Evolutionary conservation across 164 flowering plant species (phyloP), one percentile per base, ranked within the genome.

Genomic region (Dillenia turbinata): DNA sequence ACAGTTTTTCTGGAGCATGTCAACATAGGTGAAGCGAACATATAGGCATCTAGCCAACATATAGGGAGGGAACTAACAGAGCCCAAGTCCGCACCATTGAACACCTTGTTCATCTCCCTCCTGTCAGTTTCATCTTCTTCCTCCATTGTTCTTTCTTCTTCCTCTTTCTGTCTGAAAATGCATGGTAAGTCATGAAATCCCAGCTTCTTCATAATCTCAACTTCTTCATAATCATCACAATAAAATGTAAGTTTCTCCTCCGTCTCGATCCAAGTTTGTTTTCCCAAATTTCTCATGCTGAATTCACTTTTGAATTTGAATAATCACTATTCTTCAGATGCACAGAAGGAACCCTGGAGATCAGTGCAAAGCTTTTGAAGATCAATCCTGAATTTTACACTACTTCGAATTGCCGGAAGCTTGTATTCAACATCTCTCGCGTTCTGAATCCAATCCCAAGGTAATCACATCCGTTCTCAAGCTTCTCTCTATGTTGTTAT

Each of bases 101-200:
- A 24, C 26, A 24, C 26, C 26, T 24, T 24, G 26, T 24, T 24
- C 26, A 24, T 24, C 26, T 24, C 26, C 26, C 26, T 24, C 26
- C 26, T 24, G 26, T 24, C 26, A 24, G 26, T 24, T 24, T 24
- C 26, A 24, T 24, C 26, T 24, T 24, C 26, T 24, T 24, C 26
- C 26, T 24, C 26, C 26, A 24, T 24, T 24, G 26, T 24, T 24
- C 26, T 24, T 24, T 24, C 26, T 24, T 24, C 26, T 24, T 24
- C 26, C 26, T 24, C 26, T 24, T 24, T 24, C 26, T 24, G 26
- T 24, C 26, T 24, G 14, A 77, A 74, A 63, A 89, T 90, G 97
- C 98, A 93, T 81, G 98, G 98, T 2, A 73, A 77, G n/a, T 90
- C 96, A 49, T 85, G 97, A 48, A 87, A 78, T 54, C 69, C 94